These are phyloP conservation scores for Aspergillus niger DNA, from an alignment of 2,329 filamentous ascomycete genomes.

Conservation along the genomic window DNA sequence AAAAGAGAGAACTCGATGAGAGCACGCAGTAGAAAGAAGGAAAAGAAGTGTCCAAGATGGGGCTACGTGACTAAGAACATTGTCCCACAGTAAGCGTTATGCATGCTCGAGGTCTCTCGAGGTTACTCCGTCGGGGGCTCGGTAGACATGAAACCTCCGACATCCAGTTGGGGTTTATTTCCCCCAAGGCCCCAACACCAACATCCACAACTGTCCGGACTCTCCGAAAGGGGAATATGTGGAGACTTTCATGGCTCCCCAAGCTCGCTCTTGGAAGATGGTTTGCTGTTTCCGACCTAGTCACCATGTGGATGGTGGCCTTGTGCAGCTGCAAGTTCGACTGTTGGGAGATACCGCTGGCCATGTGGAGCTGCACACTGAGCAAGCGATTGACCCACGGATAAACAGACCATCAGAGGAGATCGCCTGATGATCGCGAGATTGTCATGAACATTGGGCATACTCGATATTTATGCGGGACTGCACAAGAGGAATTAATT, in stretches of 20 bases:
- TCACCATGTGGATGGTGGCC: not conserved
- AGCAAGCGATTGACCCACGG: not conserved
- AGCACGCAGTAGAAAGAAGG: not conserved
- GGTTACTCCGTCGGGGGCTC: slow-evolving; percentile 1
- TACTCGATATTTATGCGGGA: not conserved
- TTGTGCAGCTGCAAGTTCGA: not conserved
- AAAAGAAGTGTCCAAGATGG: not conserved
- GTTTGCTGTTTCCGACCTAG: not conserved
- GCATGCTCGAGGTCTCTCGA: not conserved
- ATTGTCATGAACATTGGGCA: not conserved
- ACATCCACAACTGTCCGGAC: not conserved
- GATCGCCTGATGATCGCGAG: not conserved
- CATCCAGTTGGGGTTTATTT: not conserved
- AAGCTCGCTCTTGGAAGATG: not conserved
- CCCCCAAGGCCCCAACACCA: not conserved
- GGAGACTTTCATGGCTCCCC: not conserved
- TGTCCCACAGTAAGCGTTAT: not conserved
- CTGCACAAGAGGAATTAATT: not conserved
- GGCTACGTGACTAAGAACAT: too few relatives aligned
- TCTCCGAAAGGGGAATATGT: not conserved
- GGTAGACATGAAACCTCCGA: slow-evolving; percentile 14
- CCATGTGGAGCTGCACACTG: not conserved
- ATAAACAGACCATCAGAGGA: not conserved
- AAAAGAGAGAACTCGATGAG: not conserved
- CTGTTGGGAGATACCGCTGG: not conserved